Conservation (phyloP, 2,329 filamentous ascomycete genomes). For the Niveomyces coronatus region DNA sequence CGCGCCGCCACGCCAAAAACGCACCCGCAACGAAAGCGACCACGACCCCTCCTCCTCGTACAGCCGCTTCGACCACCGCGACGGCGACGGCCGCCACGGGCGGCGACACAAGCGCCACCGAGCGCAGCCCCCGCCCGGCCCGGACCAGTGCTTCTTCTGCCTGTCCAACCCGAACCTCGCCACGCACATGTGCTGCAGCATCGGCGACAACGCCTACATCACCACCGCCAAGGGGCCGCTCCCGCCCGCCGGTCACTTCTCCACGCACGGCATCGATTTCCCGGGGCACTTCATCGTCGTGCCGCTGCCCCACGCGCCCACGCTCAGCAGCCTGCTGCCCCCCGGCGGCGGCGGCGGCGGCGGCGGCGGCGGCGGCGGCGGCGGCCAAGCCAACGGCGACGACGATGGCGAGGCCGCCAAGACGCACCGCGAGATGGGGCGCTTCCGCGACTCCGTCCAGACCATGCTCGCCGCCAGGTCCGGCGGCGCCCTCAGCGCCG, state of each 20-base stretch:
- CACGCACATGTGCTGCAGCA: constrained; percentile 80
- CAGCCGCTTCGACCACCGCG: constrained; percentile 41
- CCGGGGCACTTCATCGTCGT: constrained; percentile 87
- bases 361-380: too few relatives aligned
- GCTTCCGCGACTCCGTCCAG: constrained; percentile 68
- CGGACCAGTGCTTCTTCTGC: constrained; percentile 88
- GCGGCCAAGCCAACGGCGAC: too few relatives aligned
- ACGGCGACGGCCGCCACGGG: constrained; percentile 33
- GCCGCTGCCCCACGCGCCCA: constrained; percentile 72
- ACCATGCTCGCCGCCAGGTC: constrained; percentile 57
- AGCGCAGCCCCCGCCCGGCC: constrained; percentile 48
- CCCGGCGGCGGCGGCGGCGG: constrained; percentile 38
- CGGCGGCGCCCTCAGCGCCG: constrained; percentile 57
- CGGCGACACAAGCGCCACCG: constrained; percentile 36
- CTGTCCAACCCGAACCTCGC: constrained; percentile 76
- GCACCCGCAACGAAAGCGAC: constrained; percentile 32
- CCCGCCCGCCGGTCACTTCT: constrained; percentile 58
- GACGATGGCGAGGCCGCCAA: constrained; percentile 44
- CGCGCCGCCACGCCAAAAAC: constrained; percentile 46
- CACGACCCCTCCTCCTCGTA: constrained; percentile 23
- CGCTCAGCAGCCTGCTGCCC: constrained; percentile 55
- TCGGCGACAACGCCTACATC: constrained; percentile 78
- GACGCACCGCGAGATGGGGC: constrained; percentile 71
- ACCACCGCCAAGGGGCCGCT: constrained; percentile 90
- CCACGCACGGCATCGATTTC: constrained; percentile 54